Evolutionary conservation across 2,329 filamentous ascomycete species (phyloP).

Genomic region (Pochonia chlamydosporia): DNA sequence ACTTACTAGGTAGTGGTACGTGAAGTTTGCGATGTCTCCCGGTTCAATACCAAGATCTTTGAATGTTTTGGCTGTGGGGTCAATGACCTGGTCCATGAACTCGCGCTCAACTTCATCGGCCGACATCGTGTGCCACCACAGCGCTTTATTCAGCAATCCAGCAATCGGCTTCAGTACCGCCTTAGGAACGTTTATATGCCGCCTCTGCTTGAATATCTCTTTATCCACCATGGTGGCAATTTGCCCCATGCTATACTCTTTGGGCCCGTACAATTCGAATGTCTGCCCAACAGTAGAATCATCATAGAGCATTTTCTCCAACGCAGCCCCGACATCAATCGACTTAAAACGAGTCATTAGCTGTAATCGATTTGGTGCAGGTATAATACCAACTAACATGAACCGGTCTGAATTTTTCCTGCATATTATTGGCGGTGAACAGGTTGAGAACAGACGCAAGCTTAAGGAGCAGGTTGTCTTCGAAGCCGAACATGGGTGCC

Average conservation of each 20-base stretch:
- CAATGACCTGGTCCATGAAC: slow-evolving; percentile 88
- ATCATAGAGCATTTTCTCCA: slow-evolving; percentile 86
- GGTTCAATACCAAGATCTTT: slow-evolving; percentile 88
- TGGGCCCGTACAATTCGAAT: slow-evolving; percentile 90
- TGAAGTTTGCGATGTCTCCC: slow-evolving; percentile 77
- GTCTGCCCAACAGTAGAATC: slow-evolving; percentile 87
- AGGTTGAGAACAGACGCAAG: slow-evolving; percentile 76
- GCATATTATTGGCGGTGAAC: slow-evolving; percentile 88
- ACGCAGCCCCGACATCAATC: slow-evolving; percentile 82
- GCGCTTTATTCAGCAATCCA: slow-evolving; percentile 66
- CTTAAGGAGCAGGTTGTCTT: slow-evolving; percentile 84
- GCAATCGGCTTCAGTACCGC: slow-evolving; percentile 69
- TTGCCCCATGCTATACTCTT: slow-evolving; percentile 83
- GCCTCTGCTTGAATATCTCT: slow-evolving; percentile 85
- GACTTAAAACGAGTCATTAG: slow-evolving; percentile 42
- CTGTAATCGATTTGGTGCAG: not conserved
- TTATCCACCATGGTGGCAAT: slow-evolving; percentile 83
- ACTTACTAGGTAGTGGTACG: slow-evolving; percentile 86
- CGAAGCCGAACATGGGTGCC: slow-evolving; percentile 88
- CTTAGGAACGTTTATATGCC: slow-evolving; percentile 89
- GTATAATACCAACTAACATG: slow-evolving; percentile 54
- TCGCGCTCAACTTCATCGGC: slow-evolving; percentile 86
- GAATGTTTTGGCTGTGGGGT: slow-evolving; percentile 89
- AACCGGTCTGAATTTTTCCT: slow-evolving; percentile 84
- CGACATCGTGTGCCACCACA: slow-evolving; percentile 87